Conservation (phyloP, 2,329 filamentous ascomycete genomes). For the Hypoxylon sp. region DNA sequence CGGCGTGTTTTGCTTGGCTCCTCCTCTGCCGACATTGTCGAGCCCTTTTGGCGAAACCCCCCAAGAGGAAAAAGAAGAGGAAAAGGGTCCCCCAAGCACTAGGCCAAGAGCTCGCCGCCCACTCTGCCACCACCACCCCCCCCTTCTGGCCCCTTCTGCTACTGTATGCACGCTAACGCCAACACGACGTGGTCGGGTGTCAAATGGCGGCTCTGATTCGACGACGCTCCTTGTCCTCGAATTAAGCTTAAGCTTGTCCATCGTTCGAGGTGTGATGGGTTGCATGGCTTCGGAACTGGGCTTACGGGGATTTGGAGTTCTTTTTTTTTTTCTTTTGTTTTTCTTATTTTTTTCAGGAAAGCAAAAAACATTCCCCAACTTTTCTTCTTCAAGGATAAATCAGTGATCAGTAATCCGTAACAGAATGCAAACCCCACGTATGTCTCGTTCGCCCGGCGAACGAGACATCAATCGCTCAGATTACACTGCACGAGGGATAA, state of each 20-base stretch:
- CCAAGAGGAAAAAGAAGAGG: not conserved
- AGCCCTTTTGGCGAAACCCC: constrained; percentile 11
- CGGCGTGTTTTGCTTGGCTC: not conserved
- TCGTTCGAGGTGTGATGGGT: constrained; percentile 27
- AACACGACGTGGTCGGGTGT: constrained; percentile 25
- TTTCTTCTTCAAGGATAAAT: too few species aligned
- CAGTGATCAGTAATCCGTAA: constrained; percentile 19
- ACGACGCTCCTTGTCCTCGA: constrained; percentile 33
- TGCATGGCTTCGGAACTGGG: constrained; percentile 34
- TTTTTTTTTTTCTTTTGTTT: not conserved
- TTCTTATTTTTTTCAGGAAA: constrained; percentile 4
- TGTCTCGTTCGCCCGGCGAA: constrained; percentile 12
- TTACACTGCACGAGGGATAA: too few species aligned
- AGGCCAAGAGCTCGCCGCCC: constrained; percentile 26
- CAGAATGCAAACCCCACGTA: not conserved
- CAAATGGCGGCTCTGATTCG: constrained; percentile 35
- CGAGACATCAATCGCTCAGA: too few species aligned
- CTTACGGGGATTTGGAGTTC: not conserved
- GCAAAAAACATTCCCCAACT: too few species aligned
- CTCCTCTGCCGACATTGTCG: constrained; percentile 34
- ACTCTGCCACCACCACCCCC: too few species aligned
- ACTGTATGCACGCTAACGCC: constrained; percentile 22
- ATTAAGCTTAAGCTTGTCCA: constrained; percentile 42
- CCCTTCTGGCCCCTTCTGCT: too few species aligned
- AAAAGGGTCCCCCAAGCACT: not conserved